phyloP scores from a whole-genome alignment of 805 yeast species.

The Monosporozyma yasuniensis region DNA sequence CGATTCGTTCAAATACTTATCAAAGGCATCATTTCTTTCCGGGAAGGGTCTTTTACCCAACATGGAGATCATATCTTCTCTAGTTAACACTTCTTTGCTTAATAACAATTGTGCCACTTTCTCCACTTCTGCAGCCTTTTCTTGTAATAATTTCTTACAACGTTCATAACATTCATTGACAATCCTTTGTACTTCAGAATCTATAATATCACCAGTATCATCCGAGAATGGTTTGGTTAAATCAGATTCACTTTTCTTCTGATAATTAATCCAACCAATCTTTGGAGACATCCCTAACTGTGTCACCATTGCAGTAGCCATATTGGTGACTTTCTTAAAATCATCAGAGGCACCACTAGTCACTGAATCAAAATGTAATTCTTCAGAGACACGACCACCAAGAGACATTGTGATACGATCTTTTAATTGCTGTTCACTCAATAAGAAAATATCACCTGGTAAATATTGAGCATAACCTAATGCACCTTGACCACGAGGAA shows the following conservation, averaged over 20 bases:
- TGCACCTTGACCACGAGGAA: conserved; percentile 96
- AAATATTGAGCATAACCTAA: conserved; percentile 95
- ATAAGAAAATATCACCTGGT: conserved; percentile 83
- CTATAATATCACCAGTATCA: conserved; percentile 72
- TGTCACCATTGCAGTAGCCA: conserved; percentile 91
- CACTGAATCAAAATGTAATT: conserved; percentile 81
- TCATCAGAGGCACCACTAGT: conserved; percentile 96
- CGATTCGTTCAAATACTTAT: conserved; percentile 26
- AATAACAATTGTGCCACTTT: conserved; percentile 81
- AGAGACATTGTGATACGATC: conserved; percentile 95
- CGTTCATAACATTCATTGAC: conserved; percentile 65
- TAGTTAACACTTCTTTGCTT: conserved; percentile 78
- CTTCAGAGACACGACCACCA: conserved; percentile 96
- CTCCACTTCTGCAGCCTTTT: conserved; percentile 68
- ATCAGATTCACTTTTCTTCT: conserved; percentile 61
- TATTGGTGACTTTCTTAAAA: conserved; percentile 87
- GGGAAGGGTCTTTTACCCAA: conserved; percentile 90
- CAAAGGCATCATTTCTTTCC: conserved; percentile 81
- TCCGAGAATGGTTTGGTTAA: conserved; percentile 85
- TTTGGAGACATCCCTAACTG: conserved; percentile 83
- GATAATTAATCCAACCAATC: conserved; percentile 70
- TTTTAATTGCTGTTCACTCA: conserved; percentile 64
- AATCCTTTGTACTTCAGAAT: conserved; percentile 70
- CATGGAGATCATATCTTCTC: conserved; percentile 86
- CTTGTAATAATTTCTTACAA: conserved; percentile 60